Conservation (phyloP, 192 early-diverging fungal genomes). For the Endogone sp. region DNA sequence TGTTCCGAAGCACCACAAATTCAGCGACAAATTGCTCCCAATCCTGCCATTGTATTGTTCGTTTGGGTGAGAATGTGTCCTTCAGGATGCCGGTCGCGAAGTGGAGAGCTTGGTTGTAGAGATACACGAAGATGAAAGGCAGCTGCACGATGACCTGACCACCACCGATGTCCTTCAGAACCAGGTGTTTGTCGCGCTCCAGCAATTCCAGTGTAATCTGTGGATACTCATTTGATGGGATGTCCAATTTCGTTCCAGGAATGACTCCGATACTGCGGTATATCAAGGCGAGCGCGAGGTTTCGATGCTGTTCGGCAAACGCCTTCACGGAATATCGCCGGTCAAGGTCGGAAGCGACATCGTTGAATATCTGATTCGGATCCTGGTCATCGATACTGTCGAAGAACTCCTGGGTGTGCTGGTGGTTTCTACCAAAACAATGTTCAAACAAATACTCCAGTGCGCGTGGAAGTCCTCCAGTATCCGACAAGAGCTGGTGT, state of each 20-base stretch:
- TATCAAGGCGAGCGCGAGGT: conserved; percentile 4
- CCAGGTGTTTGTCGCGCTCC: not conserved
- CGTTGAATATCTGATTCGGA: conserved; percentile 11
- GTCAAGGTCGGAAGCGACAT: conserved; percentile 3
- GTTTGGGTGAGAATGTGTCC: no score
- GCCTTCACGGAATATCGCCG: not conserved
- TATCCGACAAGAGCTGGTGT: conserved; percentile 11
- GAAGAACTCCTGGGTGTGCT: not conserved
- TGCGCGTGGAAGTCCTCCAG: conserved; percentile 10
- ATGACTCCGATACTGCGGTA: conserved; percentile 6
- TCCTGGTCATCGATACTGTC: not conserved
- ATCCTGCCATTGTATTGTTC: no score
- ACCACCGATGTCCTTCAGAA: conserved; percentile 6
- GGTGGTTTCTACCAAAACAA: not conserved
- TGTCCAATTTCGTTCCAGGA: conserved; percentile 7
- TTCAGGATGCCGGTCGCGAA: no score
- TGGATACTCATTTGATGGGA: conserved; percentile 6
- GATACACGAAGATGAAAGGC: no score
- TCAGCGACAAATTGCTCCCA: no score
- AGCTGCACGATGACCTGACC: no score
- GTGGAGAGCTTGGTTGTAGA: no score
- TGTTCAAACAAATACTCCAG: conserved; percentile 12
- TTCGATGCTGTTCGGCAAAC: conserved; percentile 1
- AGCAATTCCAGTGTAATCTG: not conserved
- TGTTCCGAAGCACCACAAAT: no score